Evolutionary conservation across 306 rosid species (phyloP).

Genomic region (Leucaena leucocephala): DNA sequence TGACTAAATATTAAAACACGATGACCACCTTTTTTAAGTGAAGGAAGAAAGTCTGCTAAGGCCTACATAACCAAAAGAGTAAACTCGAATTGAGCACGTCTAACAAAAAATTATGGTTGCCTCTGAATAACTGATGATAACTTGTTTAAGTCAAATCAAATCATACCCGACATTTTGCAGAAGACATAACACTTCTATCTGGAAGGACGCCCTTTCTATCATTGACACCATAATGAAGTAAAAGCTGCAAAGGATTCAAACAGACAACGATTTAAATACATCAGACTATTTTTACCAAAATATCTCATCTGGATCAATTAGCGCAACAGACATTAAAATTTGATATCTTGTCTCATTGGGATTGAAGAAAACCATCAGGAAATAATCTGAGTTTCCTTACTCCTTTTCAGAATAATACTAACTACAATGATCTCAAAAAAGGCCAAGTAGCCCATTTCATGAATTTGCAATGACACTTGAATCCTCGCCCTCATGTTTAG

Average conservation of each 20-base stretch:
- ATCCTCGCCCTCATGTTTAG: neutral
- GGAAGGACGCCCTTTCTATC: slow-evolving; percentile 80
- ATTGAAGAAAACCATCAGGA: neutral
- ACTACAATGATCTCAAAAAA: neutral
- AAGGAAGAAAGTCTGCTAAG: slow-evolving; percentile 76
- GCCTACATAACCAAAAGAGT: slow-evolving; percentile 57
- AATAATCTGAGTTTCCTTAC: neutral
- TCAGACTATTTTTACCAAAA: neutral
- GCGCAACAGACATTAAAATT: neutral
- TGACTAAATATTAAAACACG: slow-evolving; percentile 91
- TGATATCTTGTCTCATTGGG: neutral
- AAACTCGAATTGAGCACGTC: slow-evolving; percentile 36
- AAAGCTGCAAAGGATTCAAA: slow-evolving; percentile 60
- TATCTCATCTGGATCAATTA: neutral
- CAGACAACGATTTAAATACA: neutral
- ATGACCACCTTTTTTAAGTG: slow-evolving; percentile 76
- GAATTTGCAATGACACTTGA: neutral
- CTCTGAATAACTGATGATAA: slow-evolving; percentile 27
- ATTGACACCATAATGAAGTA: slow-evolving; percentile 61
- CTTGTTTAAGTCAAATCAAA: slow-evolving; percentile 15
- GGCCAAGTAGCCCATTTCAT: neutral
- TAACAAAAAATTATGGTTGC: slow-evolving; percentile 28
- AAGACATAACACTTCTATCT: slow-evolving; percentile 74
- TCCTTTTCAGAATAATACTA: neutral
- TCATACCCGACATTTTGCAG: slow-evolving; percentile 90